These are phyloP conservation scores for Cladorrhinum samala DNA, from an alignment of 495 filamentous ascomycete genomes.

Conservation along the genomic window DNA sequence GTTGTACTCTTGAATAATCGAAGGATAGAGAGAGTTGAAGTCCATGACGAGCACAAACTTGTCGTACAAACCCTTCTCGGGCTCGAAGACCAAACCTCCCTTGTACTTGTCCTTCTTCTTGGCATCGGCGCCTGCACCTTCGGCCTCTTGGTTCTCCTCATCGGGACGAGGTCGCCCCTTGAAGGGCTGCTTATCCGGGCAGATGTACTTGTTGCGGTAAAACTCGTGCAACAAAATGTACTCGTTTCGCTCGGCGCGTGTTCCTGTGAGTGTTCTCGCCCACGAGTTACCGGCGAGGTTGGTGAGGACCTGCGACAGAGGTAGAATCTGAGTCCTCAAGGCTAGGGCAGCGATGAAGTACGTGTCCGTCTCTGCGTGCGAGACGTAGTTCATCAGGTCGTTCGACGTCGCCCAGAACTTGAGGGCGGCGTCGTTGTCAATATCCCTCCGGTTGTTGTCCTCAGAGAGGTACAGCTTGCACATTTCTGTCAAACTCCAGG, in stretches of 20 bases:
- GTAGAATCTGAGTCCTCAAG: constrained; percentile 81
- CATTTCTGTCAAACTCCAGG: constrained; percentile 97
- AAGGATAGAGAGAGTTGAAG: constrained; percentile 98
- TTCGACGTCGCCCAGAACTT: constrained; percentile 82
- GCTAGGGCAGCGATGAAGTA: constrained; percentile 91
- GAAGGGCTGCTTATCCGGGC: constrained; percentile 81
- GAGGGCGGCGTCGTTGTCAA: constrained; percentile 81
- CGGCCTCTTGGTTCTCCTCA: constrained; percentile 48
- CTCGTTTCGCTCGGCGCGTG: constrained; percentile 94
- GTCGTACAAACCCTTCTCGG: constrained; percentile 94
- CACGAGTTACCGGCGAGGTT: constrained; percentile 98
- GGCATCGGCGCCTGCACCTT: constrained; percentile 54
- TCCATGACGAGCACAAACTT: constrained; percentile 98
- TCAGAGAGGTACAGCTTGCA: constrained; percentile 75
- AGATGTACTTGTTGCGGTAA: constrained; percentile 91
- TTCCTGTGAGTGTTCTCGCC: constrained; percentile 92
- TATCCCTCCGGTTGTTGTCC: constrained; percentile 62
- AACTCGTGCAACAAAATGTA: constrained; percentile 99
- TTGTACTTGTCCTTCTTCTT: constrained; percentile 99
- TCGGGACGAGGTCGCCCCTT: constrained; percentile 62
- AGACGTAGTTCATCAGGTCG: constrained; percentile 84
- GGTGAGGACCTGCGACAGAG: constrained; percentile 89
- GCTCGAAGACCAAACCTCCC: constrained; percentile 95
- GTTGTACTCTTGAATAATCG: constrained; percentile 98
- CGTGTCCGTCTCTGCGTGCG: constrained; percentile 88